Evolutionary conservation across 371 early-diverging fungal genomes (phyloP).

Genomic region (Apophysomyces trapeziformis): DNA sequence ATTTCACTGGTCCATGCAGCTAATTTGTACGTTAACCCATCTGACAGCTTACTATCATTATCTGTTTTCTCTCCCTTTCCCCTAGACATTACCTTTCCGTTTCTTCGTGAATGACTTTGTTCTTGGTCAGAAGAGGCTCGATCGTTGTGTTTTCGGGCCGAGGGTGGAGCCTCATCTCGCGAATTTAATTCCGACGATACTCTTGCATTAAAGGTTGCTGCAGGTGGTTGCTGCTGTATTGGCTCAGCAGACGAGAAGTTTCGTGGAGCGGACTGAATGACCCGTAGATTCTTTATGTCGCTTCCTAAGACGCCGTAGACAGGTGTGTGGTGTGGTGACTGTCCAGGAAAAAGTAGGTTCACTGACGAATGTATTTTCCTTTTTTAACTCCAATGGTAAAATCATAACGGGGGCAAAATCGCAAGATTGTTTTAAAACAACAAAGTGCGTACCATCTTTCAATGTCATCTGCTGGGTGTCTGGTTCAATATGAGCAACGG

Average conservation of each 20-base stretch:
- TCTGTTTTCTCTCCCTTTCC: neutral
- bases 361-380: conserved; percentile 21
- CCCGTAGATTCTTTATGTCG: conserved; percentile 58
- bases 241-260: conserved; percentile 20
- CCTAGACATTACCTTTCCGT: neutral
- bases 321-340: conserved; percentile 38
- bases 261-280: conserved; percentile 35
- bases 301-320: conserved; percentile 48
- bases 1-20: conserved; percentile 1
- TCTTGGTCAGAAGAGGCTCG: conserved; percentile 8
- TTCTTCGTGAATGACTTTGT: conserved; percentile 12
- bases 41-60: neutral
- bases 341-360: conserved; percentile 37
- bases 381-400: conserved; percentile 8
- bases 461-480: conserved; percentile 56
- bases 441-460: conserved; percentile 49
- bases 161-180: neutral
- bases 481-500: conserved; percentile 57
- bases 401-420: neutral
- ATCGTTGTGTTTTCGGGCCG: conserved; percentile 6
- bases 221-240: conserved; percentile 16
- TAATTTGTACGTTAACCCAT: neutral
- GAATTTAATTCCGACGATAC: neutral
- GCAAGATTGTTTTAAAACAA: conserved; percentile 3
- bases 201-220: neutral